Evolutionary conservation across 805 yeast genomes (phyloP), one percentile per base, ranked within the genome.

Genomic region (Myxozyma kluyveri): DNA sequence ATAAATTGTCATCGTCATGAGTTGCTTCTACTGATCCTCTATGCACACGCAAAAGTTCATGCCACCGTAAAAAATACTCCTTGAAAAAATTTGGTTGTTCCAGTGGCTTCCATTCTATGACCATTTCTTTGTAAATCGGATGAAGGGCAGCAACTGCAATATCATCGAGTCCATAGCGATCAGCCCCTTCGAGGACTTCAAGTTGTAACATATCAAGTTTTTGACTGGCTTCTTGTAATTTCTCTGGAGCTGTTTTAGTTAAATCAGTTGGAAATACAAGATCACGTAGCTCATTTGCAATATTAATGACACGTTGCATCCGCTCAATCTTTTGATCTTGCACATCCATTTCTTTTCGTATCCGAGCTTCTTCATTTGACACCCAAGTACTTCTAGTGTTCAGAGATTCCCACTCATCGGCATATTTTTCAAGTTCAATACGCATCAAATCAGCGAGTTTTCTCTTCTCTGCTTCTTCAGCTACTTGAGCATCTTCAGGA

Each of bases 31-130:
- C 33, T 4, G 42, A 49, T 14, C 33, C 33, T 9, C 14, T 29
- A 9, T 36, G 21, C 2, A 49, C 42, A 35, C 56, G 49, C 7
- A 62, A 49, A n/a, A 63, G 23, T 0, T 49, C 43, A n/a, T 59
- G 62, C 71, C 71, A 69, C 2, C 52, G 52, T 0, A 54, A n/a
- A 12, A 75, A 54, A 2, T 57, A 53, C 19, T 68, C 72, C 0
- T 69, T 55, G 10, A 75, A 46, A 1, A 53, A 51, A 1, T 67
- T 63, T 2, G 69, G 65, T 6, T 75, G 59, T 12, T 66, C 62
- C 3, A 65, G 55, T 0, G 76, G 74, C 37, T 69, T 63, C 79
- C 81, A 78, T 1, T 50, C 3, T 1, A 56, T 59, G 22, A 75
- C n/a, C 3, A 47, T 39, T 14, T 27, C 36, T n/a, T 54, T 41